Evolutionary conservation across 164 flowering plant species (phyloP).

Genomic region (Annona cherimola): DNA sequence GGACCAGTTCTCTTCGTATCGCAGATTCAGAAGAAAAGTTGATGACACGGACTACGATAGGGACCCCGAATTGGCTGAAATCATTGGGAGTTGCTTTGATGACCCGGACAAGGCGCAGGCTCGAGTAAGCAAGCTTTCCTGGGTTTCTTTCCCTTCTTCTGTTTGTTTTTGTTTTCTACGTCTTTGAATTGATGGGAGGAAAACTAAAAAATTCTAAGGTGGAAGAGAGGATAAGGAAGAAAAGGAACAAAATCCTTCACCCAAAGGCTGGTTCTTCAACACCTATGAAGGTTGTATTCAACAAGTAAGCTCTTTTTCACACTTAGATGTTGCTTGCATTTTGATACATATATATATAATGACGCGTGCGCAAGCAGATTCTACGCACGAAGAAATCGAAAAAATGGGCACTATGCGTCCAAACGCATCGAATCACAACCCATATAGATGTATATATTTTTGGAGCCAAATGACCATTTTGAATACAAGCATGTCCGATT

Average conservation of each 20-base stretch:
- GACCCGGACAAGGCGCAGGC: conserved; percentile 68
- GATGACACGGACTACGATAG: conserved; percentile 59
- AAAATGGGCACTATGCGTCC: conserved; percentile 30
- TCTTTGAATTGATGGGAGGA: conserved; percentile 19
- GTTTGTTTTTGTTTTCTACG: not conserved
- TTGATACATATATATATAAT: conserved; percentile 1
- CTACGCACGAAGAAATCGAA: conserved; percentile 33
- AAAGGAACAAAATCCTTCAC: conserved; percentile 74
- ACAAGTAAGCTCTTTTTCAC: conserved; percentile 53
- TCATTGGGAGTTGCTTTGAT: conserved; percentile 57
- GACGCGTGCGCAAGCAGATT: not conserved
- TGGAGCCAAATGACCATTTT: not conserved
- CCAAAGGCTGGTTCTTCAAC: conserved; percentile 68
- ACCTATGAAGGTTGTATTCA: conserved; percentile 73
- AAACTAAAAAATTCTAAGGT: conserved; percentile 30
- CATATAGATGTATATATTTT: not conserved
- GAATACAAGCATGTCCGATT: not conserved
- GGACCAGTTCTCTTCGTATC: not conserved
- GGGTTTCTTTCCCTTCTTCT: not conserved
- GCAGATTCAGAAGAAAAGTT: conserved; percentile 21
- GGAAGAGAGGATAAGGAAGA: conserved; percentile 82
- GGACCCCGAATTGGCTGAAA: conserved; percentile 86
- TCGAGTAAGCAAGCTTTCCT: conserved; percentile 40
- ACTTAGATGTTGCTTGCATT: not conserved
- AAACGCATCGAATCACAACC: not conserved